Base-by-base conservation (phyloP, 1,284 basidiomycete genomes). In the Apiotrichum akiyoshidainum region DNA sequence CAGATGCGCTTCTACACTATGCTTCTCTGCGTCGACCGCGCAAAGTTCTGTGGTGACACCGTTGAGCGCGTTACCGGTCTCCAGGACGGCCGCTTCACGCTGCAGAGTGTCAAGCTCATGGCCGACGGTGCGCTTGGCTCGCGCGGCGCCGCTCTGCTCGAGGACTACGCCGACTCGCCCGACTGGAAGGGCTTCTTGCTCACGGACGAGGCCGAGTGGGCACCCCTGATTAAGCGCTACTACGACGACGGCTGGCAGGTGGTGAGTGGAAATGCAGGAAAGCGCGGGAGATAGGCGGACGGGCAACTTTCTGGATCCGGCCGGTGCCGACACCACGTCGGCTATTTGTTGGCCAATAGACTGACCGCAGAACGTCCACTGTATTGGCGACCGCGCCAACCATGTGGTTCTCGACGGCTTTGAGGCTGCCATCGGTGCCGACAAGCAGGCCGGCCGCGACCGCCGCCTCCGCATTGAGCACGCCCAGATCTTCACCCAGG, bases 381-480 rank as follows among this genome's bases (percentile, higher is more conserved):
- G 89, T 54, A 96, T 96, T 31, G 94, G 94, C 1, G 94, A 97
- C 69, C 83, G 85, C 47, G 92, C 91, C 35, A 95, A 94, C 72
- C 82, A 87, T 44, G 81, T 88, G 21, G 85, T 90, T 0, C 82
- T 96, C 21, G 84, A 94, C 67, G 85, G 89, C 16, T 90, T 89
- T 67, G 88, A 92, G 72, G 77, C 81, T 17, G 83, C 85, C 1
- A 74, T 90, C 46, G 61, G 57, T 6, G 50, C 54, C 14, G 78
- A 82, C 13, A 71, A 79, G 0, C 54, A 52, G 10, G 52, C 45
- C 21, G 52, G 59, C 34, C 49, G 51, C 9, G 56, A 54, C 46
- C 82, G 83, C 68, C 81, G 92, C 19, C 86, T 89, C 1, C 81
- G 93, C 22, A 86, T 95, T 31, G 94, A 97, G 71, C 93, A 97